Conservation (phyloP, 768 basidiomycete species). For the Phlebiopsis gigantea region DNA sequence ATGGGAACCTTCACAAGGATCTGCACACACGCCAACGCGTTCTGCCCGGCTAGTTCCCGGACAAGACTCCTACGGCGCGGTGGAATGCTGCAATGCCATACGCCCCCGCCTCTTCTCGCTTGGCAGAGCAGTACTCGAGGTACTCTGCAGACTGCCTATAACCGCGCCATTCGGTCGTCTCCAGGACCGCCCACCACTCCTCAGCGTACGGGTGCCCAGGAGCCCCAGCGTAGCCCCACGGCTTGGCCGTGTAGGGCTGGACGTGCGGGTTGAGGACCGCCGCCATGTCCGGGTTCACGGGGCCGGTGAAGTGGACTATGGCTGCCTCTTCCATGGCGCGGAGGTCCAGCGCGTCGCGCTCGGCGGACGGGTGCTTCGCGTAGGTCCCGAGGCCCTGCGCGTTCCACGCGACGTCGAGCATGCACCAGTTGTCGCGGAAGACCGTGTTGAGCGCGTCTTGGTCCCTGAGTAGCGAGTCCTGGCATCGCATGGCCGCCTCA, state of each 20-base stretch:
- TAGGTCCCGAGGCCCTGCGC: conserved; percentile 56
- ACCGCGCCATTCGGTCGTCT: conserved; percentile 39
- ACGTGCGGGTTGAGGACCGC: conserved; percentile 45
- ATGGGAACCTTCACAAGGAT: not conserved
- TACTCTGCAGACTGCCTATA: conserved; percentile 24
- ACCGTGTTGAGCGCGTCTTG: conserved; percentile 48
- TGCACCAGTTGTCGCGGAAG: conserved; percentile 39
- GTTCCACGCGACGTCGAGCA: conserved; percentile 43
- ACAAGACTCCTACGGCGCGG: not conserved
- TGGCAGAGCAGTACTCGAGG: conserved; percentile 14
- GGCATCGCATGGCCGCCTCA: conserved; percentile 22
- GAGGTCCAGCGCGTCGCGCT: conserved; percentile 31
- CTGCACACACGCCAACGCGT: not conserved
- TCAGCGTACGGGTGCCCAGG: conserved; percentile 43
- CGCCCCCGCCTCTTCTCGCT: conserved; percentile 14
- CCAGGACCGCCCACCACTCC: conserved; percentile 43
- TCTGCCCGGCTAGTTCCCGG: no score
- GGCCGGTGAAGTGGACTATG: conserved; percentile 57
- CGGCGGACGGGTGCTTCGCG: conserved; percentile 28
- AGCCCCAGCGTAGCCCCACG: conserved; percentile 51
- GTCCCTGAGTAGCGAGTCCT: conserved; percentile 32
- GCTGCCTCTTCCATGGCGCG: conserved; percentile 33
- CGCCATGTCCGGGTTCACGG: conserved; percentile 40
- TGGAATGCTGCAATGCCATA: not conserved
- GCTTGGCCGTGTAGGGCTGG: conserved; percentile 51